A percentile compares a stretch with the other conserved stretches of the same genome.
These are phyloP conservation scores for Aspergillus sp. DNA, from an alignment of 2,329 filamentous ascomycete species.

Conservation along the genomic window DNA sequence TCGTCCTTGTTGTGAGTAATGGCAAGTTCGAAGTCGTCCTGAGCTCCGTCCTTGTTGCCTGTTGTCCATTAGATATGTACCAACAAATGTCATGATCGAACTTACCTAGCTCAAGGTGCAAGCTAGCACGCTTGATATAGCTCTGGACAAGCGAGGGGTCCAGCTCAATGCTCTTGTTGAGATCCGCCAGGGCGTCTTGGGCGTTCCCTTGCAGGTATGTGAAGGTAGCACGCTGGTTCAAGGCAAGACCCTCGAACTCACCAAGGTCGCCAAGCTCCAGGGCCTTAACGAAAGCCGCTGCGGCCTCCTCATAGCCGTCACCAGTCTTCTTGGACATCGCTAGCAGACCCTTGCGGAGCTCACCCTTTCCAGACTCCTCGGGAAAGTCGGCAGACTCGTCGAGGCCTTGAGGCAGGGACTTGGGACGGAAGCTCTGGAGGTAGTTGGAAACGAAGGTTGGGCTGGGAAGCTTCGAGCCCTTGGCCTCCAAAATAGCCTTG, in stretches of 20 bases:
- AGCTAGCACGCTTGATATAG: slow-evolving; percentile 98
- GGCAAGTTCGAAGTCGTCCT: slow-evolving; percentile 82
- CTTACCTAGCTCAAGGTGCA: slow-evolving; percentile 89
- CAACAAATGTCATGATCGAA: not conserved
- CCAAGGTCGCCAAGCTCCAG: slow-evolving; percentile 77
- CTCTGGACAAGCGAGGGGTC: slow-evolving; percentile 88
- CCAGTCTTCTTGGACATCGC: slow-evolving; percentile 82
- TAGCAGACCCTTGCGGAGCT: slow-evolving; percentile 79
- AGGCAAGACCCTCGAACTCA: slow-evolving; percentile 82
- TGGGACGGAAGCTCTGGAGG: slow-evolving; percentile 92
- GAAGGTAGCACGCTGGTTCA: slow-evolving; percentile 97
- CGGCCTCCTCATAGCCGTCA: slow-evolving; percentile 88
- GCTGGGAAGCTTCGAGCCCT: slow-evolving; percentile 84
- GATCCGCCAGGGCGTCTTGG: slow-evolving; percentile 74
- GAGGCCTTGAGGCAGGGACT: slow-evolving; percentile 74
- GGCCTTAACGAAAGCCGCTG: slow-evolving; percentile 81
- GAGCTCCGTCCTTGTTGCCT: slow-evolving; percentile 83
- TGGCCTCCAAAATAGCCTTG: slow-evolving; percentile 78
- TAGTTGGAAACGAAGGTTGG: slow-evolving; percentile 98
- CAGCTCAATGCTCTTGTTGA: slow-evolving; percentile 90
- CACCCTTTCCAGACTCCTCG: slow-evolving; percentile 77
- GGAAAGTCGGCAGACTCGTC: slow-evolving; percentile 77
- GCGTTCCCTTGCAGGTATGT: slow-evolving; percentile 89
- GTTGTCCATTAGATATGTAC: slow-evolving; percentile 29
- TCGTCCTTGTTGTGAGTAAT: slow-evolving; percentile 82